Evolutionary conservation across 352 stramenopile genomes (phyloP).

Genomic region (Blastocystis sp.): DNA sequence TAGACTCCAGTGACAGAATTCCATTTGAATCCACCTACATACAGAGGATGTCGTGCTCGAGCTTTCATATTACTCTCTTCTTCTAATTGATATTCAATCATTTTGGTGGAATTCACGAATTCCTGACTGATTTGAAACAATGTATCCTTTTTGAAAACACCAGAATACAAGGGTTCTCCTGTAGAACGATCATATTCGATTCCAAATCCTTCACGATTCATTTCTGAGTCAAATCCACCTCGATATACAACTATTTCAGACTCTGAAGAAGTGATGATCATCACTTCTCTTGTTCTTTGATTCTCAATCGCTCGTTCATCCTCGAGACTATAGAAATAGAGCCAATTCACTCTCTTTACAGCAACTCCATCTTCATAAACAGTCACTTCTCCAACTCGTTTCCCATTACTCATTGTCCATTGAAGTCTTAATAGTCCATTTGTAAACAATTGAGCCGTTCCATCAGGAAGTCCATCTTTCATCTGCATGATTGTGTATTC

Average conservation of each 20-base stretch:
- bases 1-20: not conserved
- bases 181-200: not conserved
- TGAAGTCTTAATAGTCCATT: not conserved
- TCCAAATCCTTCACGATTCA: not conserved
- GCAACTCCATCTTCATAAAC: not conserved
- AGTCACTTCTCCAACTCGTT: not conserved
- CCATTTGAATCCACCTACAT: not conserved
- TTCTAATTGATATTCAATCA: constrained; percentile 3
- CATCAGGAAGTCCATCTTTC: not conserved
- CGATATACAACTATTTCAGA: not conserved
- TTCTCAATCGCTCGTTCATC: not conserved
- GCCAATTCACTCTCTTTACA: not conserved
- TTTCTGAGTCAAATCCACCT: not conserved
- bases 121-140: constrained; percentile 21
- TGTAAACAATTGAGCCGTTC: not conserved
- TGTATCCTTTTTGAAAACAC: not conserved
- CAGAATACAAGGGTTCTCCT: not conserved
- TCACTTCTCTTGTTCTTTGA: not conserved
- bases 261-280: not conserved
- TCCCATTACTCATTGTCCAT: not conserved
- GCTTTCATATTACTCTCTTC: not conserved
- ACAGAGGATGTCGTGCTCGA: not conserved
- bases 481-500: not conserved
- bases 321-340: not conserved
- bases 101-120: not conserved